Evolutionary conservation across 1,284 basidiomycete species (phyloP), one percentile per base, ranked within the genome.

Genomic region (Rhodotorula sp.): DNA sequence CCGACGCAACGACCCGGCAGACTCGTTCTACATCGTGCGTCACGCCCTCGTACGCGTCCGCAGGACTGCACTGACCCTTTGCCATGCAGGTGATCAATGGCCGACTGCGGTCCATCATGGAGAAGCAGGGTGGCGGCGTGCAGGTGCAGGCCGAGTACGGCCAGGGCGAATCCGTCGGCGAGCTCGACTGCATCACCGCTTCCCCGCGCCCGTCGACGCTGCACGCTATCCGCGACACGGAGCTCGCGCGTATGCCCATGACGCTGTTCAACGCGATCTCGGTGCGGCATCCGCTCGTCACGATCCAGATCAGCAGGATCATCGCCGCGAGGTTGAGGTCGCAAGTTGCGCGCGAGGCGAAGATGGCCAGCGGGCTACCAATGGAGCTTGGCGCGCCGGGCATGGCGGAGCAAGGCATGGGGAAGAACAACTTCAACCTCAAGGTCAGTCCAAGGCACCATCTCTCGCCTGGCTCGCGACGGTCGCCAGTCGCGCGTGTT

Each of bases 191-290:
- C 63, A 98, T 99, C 78, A 97, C 95, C 12, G 91, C 90, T 75
- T 90, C 90, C n/a, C 86, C 87, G 7, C 87, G 97, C 72, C 86
- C 90, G 63, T 94, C 90, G 66, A 99, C 96, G 1, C 88, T 98
- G 16, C 96, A 99, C 82, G 96, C 96, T 7, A 99, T 99, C 75
- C 91, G 96, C 78, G 96, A 99, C 80, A 94, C 93, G 0, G 97
- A 99, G 81, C 85, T 99, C n/a, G 97, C 95, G 57, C 86, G 94
- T 59, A 97, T 99, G 90, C 97, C 96, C 0, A 90, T 93, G 79
- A 97, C 96, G 0, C 85, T 99, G 21, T 99, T 99, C 85, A 98
- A 99, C 81, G 96, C 96, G 0, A 96, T 84, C 65, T 81, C 82
- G 34, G 77, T 74, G 64, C 91, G 93, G 67, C 97, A 98, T 82